Conservation (phyloP, 1,284 basidiomycete species). For the Calocybe gambosa region DNA sequence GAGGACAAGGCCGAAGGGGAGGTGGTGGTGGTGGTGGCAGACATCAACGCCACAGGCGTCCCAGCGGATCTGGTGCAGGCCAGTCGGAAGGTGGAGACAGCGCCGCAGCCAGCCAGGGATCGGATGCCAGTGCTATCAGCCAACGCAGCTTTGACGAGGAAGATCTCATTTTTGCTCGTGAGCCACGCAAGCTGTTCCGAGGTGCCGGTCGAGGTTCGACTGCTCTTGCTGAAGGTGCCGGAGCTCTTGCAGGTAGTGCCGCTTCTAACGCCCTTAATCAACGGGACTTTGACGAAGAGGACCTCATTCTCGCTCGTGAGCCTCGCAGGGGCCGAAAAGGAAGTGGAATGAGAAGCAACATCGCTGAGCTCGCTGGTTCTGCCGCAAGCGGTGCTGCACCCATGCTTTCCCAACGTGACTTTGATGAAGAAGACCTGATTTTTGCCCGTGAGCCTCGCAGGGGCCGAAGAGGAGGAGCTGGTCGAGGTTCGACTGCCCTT, state of each 20-base stretch:
- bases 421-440: slow-evolving; percentile 1
- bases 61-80: background rate
- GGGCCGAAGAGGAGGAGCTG: background rate
- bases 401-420: slow-evolving; percentile 1
- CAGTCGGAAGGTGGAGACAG: slow-evolving; percentile 1
- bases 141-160: slow-evolving; percentile 1
- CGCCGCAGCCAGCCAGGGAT: background rate
- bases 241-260: background rate
- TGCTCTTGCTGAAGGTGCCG: slow-evolving; percentile 6
- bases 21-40: background rate
- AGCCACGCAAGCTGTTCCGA: background rate
- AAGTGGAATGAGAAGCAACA: background rate
- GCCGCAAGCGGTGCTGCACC: background rate
- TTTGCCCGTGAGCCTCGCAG: slow-evolving; percentile 4
- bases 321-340: background rate
- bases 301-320: background rate
- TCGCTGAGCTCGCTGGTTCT: slow-evolving; percentile 5
- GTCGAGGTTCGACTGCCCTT: background rate
- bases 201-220: background rate
- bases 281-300: slow-evolving; percentile 2
- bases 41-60: background rate
- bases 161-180: background rate
- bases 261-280: background rate
- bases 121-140: background rate
- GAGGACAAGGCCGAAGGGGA: background rate